Conservation (phyloP, 441 rosid genomes). For the Eutrema salsugineum region DNA sequence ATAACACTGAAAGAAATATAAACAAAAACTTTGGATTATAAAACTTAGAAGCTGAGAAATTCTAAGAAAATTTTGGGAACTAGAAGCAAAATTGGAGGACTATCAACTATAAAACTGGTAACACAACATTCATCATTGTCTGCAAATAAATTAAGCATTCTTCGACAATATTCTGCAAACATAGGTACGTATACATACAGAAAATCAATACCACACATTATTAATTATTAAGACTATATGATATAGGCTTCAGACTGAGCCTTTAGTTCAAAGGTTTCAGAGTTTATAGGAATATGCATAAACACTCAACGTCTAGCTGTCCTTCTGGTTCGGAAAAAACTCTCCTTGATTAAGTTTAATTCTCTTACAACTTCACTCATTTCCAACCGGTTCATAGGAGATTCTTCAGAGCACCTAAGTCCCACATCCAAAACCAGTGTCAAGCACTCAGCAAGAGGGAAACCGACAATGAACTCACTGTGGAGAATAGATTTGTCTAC, state of each 20-base stretch:
- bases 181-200: background rate
- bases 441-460: conserved; percentile 3
- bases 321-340: background rate
- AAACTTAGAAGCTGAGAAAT: background rate
- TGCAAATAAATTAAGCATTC: background rate
- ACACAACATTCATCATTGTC: background rate
- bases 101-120: background rate
- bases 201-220: background rate
- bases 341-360: conserved; percentile 4
- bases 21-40: background rate
- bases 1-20: background rate
- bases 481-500: conserved; percentile 3
- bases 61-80: background rate
- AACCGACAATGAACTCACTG: background rate
- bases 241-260: background rate
- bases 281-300: background rate
- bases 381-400: background rate
- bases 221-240: background rate
- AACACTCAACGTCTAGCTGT: background rate
- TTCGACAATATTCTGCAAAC: background rate
- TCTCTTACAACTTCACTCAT: background rate
- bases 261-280: background rate
- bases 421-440: conserved; percentile 3
- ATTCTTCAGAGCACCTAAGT: conserved; percentile 21
- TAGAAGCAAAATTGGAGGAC: background rate